Evolutionary conservation across 148 eudicot genomes (phyloP), one percentile per base, ranked within the genome.

Genomic region (Persicaria maculosa): DNA sequence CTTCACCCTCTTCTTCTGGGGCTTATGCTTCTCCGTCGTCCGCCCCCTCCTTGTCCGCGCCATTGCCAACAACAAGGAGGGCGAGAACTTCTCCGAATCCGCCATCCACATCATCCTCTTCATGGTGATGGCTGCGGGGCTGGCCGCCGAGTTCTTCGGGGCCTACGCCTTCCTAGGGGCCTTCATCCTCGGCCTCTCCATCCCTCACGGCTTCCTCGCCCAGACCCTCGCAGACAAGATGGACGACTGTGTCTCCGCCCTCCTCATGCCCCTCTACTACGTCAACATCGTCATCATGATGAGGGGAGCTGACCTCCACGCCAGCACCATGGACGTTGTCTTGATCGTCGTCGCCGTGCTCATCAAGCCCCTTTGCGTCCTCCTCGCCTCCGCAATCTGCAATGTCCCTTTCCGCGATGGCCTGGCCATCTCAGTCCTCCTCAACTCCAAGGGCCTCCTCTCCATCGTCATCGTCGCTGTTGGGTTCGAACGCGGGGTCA

Each of bases 221-320:
- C 62, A 74, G 1, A 72, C 79, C 0, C 9, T 88, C 8, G 75
- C 83, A 0, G 86, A 88, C 7, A 88, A 81, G 86, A 76, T 87
- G 72, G 92, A 87, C 17, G 92, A 85, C 16, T 90, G 90, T 69
- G 83, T 88, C 9, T 15, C 74, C 72, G 87, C 85, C 10, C 58
- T 88, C 36, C 43, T 90, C 62, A 81, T 88, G 92, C 96, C 96
- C 0, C 78, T 84, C 1, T 90, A 82, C 75, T 86, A 76, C 74
- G 84, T 75, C 11, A 75, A 75, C 12, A 55, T 83, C 44, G 88
- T 86, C 53, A 69, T 75, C 7, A 77, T 76, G 40, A 52, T 81
- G 8, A 70, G 87, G 50, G 4, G 83, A 3, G 17, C 10, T 6
- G 0, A 0, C 0, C 20, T 85, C 1, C n/a, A 61, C 2, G 1